Conservation (phyloP, 768 basidiomycete species). For the Mycena venus region DNA sequence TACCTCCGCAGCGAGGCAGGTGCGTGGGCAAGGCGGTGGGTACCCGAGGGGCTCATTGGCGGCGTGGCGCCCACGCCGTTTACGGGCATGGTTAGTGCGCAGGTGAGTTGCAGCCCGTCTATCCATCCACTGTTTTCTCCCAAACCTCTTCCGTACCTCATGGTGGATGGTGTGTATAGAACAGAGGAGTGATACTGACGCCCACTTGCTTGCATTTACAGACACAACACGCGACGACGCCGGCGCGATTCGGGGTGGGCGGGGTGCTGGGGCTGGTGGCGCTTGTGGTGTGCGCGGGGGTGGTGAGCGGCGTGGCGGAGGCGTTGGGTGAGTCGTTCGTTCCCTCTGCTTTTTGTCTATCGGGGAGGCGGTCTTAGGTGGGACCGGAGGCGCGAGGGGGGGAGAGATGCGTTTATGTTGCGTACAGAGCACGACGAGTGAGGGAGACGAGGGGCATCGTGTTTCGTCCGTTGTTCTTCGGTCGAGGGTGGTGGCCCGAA, state of each 20-base stretch:
- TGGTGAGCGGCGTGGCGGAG: slow-evolving; percentile 90
- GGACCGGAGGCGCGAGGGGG: not conserved
- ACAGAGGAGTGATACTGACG: too few species aligned
- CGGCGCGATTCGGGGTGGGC: slow-evolving; percentile 38
- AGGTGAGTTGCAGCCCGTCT: too few species aligned
- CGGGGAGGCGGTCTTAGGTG: not conserved
- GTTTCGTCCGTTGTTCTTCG: too few species aligned
- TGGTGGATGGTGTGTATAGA: too few species aligned
- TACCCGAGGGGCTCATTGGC: slow-evolving; percentile 39
- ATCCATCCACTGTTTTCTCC: too few species aligned
- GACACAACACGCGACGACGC: slow-evolving; percentile 14
- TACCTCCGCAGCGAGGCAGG: slow-evolving; percentile 21
- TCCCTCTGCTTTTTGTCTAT: slow-evolving; percentile 4
- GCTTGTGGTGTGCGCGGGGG: slow-evolving; percentile 75
- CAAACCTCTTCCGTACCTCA: too few species aligned
- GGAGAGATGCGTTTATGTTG: too few species aligned
- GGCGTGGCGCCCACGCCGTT: slow-evolving; percentile 1
- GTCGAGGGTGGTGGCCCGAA: too few species aligned
- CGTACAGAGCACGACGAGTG: too few species aligned
- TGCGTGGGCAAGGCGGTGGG: slow-evolving; percentile 31
- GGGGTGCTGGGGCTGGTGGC: slow-evolving; percentile 66
- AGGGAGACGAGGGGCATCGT: too few species aligned
- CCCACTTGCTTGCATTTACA: too few species aligned
- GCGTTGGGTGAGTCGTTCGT: slow-evolving; percentile 77
- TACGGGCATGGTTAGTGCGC: not conserved